Evolutionary conservation across 495 filamentous ascomycete species (phyloP).

Genomic region (Daldinia decipiens): DNA sequence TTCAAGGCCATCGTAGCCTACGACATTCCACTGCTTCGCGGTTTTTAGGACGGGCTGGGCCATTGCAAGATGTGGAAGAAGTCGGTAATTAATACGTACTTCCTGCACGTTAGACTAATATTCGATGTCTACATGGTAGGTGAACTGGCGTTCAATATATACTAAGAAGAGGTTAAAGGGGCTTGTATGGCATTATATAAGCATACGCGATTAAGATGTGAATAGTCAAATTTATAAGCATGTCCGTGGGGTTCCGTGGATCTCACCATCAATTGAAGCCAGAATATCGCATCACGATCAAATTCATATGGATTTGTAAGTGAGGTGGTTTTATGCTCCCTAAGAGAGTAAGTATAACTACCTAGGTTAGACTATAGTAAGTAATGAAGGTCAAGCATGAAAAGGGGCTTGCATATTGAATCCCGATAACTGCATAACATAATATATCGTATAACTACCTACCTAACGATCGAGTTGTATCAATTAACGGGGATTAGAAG

Average conservation of each 20-base stretch:
- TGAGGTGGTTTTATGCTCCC: too few relatives aligned
- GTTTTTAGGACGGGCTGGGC: constrained; percentile 32
- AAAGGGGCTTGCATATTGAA: background rate
- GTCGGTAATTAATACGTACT: background rate
- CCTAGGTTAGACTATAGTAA: too few relatives aligned
- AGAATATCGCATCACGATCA: background rate
- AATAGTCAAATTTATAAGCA: background rate
- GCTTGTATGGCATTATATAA: background rate
- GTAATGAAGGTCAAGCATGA: background rate
- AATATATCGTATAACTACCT: too few relatives aligned
- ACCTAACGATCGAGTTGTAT: background rate
- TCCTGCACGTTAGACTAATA: background rate
- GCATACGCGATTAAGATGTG: background rate
- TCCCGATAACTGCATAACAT: background rate
- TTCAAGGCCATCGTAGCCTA: constrained; percentile 18
- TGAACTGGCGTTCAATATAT: background rate
- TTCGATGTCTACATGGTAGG: background rate
- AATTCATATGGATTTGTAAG: too few relatives aligned
- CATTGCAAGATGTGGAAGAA: background rate
- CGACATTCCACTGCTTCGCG: constrained; percentile 44
- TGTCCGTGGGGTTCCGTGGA: constrained; percentile 1
- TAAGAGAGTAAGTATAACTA: too few relatives aligned
- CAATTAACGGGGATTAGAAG: background rate
- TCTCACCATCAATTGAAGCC: background rate
- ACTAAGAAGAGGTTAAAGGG: background rate